Percentiles rank a stretch among this genome's conserved stretches.
These are phyloP conservation scores for Trichosanthes cucumerina DNA, from an alignment of 306 rosid genomes.

Conservation along the genomic window DNA sequence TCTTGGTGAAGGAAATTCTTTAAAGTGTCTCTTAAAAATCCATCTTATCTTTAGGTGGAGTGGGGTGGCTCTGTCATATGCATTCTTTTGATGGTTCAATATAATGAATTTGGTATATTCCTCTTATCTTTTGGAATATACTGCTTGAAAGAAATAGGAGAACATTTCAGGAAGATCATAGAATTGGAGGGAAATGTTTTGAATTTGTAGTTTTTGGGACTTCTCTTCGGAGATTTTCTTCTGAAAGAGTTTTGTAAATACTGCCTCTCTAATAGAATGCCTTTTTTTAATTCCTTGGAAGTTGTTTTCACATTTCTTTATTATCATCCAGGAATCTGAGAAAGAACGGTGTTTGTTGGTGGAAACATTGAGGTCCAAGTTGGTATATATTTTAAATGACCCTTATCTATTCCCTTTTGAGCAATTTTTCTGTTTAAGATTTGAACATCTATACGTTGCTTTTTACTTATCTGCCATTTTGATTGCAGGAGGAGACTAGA, in stretches of 20 bases:
- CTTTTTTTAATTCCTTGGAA: neutral
- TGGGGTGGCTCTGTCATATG: neutral
- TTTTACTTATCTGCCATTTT: conserved; percentile 15
- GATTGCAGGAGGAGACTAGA: conserved; percentile 75
- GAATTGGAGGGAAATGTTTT: neutral
- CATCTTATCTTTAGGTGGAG: neutral
- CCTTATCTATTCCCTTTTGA: neutral
- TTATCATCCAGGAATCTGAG: conserved; percentile 57
- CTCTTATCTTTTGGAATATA: neutral
- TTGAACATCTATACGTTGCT: conserved; percentile 10
- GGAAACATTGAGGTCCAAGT: conserved; percentile 76
- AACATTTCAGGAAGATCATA: neutral
- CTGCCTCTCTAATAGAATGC: neutral
- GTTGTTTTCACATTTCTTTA: neutral
- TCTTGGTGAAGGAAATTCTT: neutral
- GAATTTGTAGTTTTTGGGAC: neutral
- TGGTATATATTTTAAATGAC: conserved; percentile 38
- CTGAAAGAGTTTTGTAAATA: neutral
- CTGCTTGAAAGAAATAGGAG: conserved; percentile 1
- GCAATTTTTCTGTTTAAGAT: neutral
- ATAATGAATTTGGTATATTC: neutral
- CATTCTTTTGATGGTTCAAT: neutral
- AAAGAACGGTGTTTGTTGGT: conserved; percentile 54
- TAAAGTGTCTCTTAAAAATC: neutral
- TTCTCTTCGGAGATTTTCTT: neutral